phyloP scores from a whole-genome alignment of 495 filamentous ascomycete species.

The Penicillium fimorum region DNA sequence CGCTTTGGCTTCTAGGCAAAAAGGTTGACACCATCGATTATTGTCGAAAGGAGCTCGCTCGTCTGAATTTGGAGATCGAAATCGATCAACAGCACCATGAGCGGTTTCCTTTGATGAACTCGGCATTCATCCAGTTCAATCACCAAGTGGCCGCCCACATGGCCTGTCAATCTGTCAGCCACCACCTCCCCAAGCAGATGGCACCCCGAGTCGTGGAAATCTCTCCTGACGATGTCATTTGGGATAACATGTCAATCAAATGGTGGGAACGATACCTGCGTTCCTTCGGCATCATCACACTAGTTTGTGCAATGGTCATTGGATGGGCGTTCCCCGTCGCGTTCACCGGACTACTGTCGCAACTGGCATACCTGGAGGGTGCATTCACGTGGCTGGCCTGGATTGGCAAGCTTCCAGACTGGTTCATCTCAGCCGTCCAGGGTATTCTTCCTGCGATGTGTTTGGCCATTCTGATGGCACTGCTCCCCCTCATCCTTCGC shows the following conservation, averaged over 20 bases:
- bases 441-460: slow-evolving; percentile 83
- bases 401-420: slow-evolving; percentile 60
- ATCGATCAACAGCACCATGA: slow-evolving; percentile 84
- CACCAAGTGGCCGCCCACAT: slow-evolving; percentile 97
- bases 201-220: slow-evolving; percentile 90
- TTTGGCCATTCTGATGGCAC: slow-evolving; percentile 72
- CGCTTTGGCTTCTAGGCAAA: slow-evolving; percentile 74
- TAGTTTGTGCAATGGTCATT: slow-evolving; percentile 76
- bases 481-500: slow-evolving; percentile 78
- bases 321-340: slow-evolving; percentile 91
- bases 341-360: slow-evolving; percentile 77
- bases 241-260: slow-evolving; percentile 96
- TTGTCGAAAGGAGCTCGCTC: slow-evolving; percentile 83
- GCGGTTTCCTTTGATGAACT: slow-evolving; percentile 91
- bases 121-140: slow-evolving; percentile 98
- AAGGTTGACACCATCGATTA: slow-evolving; percentile 96
- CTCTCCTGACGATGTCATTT: slow-evolving; percentile 88
- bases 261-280: slow-evolving; percentile 93
- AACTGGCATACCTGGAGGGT: slow-evolving; percentile 65
- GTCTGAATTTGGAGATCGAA: slow-evolving; percentile 90
- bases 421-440: slow-evolving; percentile 69
- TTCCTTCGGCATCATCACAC: slow-evolving; percentile 59
- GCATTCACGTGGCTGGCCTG: slow-evolving; percentile 68
- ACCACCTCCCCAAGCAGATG: slow-evolving; percentile 94
- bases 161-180: slow-evolving; percentile 90